Evolutionary conservation across 768 basidiomycete genomes (phyloP).

Genomic region (Mycena epipterygia): DNA sequence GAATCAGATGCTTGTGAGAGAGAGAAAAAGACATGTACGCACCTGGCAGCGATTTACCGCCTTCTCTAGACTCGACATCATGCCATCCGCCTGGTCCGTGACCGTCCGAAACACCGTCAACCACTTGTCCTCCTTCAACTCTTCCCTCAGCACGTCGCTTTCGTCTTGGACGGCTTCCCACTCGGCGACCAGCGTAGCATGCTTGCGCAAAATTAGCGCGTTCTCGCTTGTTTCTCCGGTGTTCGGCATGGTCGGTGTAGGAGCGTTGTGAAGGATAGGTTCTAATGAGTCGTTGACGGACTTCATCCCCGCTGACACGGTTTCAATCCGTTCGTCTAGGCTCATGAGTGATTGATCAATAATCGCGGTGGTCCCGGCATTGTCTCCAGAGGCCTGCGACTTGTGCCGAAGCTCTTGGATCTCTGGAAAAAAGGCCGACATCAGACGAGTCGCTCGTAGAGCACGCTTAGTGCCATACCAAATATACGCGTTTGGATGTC

Average conservation of each 20-base stretch:
- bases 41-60: slow-evolving; percentile 93
- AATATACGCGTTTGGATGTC: slow-evolving; percentile 95
- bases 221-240: slow-evolving; percentile 56
- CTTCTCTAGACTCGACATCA: slow-evolving; percentile 98
- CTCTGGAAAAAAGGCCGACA: slow-evolving; percentile 61
- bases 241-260: slow-evolving; percentile 62
- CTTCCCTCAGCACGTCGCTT: slow-evolving; percentile 86
- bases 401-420: slow-evolving; percentile 95
- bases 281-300: slow-evolving; percentile 74
- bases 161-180: slow-evolving; percentile 89
- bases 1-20: slow-evolving; percentile 25
- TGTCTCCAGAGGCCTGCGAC: slow-evolving; percentile 74
- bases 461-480: slow-evolving; percentile 59
- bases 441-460: slow-evolving; percentile 10
- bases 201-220: slow-evolving; percentile 75
- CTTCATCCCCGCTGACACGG: slow-evolving; percentile 80
- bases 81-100: slow-evolving; percentile 94
- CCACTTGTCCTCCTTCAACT: slow-evolving; percentile 98
- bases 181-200: slow-evolving; percentile 77
- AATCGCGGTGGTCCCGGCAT: slow-evolving; percentile 70
- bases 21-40: slow-evolving; percentile 41
- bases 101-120: slow-evolving; percentile 94
- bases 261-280: slow-evolving; percentile 64
- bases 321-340: slow-evolving; percentile 84
- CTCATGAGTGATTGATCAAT: slow-evolving; percentile 87